Evolutionary conservation across 345 rosid species (phyloP).

Genomic region (Eucalyptus lansdowneana): DNA sequence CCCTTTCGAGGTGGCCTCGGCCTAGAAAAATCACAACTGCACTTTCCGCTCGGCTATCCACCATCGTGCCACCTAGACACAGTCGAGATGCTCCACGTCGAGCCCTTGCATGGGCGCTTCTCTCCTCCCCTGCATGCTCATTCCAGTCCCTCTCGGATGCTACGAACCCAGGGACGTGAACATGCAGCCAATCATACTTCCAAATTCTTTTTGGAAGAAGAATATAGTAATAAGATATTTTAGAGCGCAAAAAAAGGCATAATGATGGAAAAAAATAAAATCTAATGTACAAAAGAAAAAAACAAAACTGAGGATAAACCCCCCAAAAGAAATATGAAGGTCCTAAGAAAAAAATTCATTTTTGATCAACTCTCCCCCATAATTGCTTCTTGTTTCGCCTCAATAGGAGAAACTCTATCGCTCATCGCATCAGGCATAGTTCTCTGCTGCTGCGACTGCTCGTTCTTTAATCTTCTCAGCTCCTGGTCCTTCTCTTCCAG

Average conservation of each 20-base stretch:
- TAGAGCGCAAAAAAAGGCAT: background rate
- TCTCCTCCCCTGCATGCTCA: background rate
- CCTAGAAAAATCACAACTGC: background rate
- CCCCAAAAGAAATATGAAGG: background rate
- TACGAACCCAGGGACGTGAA: background rate
- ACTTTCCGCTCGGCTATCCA: background rate
- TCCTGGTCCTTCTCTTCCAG: constrained; percentile 57
- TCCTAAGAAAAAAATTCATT: background rate
- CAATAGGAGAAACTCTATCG: constrained; percentile 6
- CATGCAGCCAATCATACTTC: background rate
- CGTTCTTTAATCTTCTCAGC: constrained; percentile 26
- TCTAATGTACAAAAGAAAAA: background rate
- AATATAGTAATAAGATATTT: background rate
- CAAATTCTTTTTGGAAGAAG: background rate
- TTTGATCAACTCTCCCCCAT: background rate
- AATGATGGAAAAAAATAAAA: background rate
- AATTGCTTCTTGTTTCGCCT: constrained; percentile 4
- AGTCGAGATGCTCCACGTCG: background rate
- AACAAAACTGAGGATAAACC: background rate
- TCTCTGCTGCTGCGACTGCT: constrained; percentile 18
- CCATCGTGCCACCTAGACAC: background rate
- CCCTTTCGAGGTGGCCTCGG: background rate
- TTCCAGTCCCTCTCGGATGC: background rate
- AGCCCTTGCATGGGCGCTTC: background rate
- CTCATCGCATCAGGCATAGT: constrained; percentile 8